Evolutionary conservation across 768 basidiomycete genomes (phyloP), one percentile per base, ranked within the genome.

Genomic region (Chiua virens): DNA sequence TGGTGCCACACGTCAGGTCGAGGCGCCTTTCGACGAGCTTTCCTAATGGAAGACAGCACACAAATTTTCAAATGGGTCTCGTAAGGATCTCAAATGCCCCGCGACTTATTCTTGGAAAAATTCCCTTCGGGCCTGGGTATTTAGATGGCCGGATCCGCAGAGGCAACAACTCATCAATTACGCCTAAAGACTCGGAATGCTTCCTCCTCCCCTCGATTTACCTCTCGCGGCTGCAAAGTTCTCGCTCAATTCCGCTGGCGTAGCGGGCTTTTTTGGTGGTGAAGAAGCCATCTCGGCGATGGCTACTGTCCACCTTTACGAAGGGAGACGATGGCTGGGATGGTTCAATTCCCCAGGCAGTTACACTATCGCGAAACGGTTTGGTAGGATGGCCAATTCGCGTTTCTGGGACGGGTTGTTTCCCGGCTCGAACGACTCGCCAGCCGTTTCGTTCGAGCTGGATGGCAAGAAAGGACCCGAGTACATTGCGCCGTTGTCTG

Each of bases 281-380:
- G n/a, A n/a, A n/a, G 72, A 72, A 45, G 69, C 71, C n/a, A 57
- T 72, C 30, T 54, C 66, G 9, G 69, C 71, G 17, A 72, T 72
- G 68, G 56, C 63, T 10, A 63, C 61, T 4, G 63, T 72, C 21
- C 65, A 71, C 40, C 41, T 72, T 5, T 68, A 62, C 44, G 17
- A 41, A 30, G 67, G 68, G 5, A 58, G 68, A 46, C 63, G 57
- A 18, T 73, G 61, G 63, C 52, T 72, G 5, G 71, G 71, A 1
- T 73, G 65, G 66, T 73, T 56, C 42, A 72, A 72, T 22, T 66
- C 71, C 7, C 72, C 72, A 0, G 71, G 72, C 8, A 67, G 68
- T 42, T 65, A 67, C 47, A 57, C 50, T 0, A 39, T 72, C 32
- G 71, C 69, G 9, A 73, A 62, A 52, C 56, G 53, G 17, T 72